Conservation (phyloP, 768 basidiomycete genomes). For the Mycena capillaripes region DNA sequence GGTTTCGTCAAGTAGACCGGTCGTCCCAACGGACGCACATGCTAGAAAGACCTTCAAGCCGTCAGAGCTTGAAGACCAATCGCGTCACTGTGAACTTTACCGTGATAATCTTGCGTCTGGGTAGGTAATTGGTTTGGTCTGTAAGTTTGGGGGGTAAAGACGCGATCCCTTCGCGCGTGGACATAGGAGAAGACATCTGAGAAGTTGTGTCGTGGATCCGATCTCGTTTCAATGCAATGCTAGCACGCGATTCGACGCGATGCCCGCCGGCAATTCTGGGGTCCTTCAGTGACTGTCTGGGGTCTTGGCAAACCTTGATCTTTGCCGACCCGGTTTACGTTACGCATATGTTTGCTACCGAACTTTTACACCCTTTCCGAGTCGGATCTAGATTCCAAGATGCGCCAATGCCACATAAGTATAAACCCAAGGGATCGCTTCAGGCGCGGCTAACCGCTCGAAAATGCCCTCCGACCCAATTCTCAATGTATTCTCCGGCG, state of each 20-base stretch:
- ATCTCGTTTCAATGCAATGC: neutral
- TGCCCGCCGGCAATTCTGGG: too few relatives aligned
- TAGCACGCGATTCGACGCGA: too few relatives aligned
- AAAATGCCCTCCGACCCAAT: constrained; percentile 35
- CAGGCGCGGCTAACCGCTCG: neutral
- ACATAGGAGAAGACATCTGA: neutral
- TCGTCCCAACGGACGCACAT: constrained; percentile 61
- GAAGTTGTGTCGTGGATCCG: neutral
- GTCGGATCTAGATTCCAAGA: constrained; percentile 2
- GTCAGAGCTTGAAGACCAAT: neutral
- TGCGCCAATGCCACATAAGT: neutral
- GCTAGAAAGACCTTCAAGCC: constrained; percentile 56
- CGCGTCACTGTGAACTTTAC: constrained; percentile 1
- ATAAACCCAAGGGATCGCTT: neutral
- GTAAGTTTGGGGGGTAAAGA: constrained; percentile 45
- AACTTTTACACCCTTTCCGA: too few relatives aligned
- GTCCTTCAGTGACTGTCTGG: too few relatives aligned
- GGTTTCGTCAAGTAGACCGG: constrained; percentile 67
- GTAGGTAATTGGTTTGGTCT: constrained; percentile 74
- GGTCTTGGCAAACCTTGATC: too few relatives aligned
- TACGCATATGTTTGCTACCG: neutral
- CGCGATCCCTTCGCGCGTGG: neutral
- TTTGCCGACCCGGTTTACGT: too few relatives aligned
- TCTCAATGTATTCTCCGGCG: constrained; percentile 42
- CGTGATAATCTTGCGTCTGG: constrained; percentile 61